Evolutionary conservation across 257 asterid genomes (phyloP).

Genomic region (Nyctanthes arbortristis): DNA sequence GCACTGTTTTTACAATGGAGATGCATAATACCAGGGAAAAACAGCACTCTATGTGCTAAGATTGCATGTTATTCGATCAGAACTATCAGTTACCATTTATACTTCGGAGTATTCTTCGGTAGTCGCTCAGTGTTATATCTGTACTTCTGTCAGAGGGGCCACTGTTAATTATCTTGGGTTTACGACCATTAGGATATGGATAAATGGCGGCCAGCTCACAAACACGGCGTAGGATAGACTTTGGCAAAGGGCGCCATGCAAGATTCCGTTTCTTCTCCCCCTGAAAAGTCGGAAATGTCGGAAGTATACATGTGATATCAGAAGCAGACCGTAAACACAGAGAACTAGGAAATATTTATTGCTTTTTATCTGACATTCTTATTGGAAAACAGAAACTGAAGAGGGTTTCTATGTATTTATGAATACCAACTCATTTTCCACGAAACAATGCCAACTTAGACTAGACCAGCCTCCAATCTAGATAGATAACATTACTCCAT

Average conservation of each 20-base stretch:
- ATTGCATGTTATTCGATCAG: conserved; percentile 5
- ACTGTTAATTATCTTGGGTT: conserved; percentile 37
- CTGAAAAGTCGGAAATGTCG: conserved; percentile 38
- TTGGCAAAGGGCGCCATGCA: conserved; percentile 95
- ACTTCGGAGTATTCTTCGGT: conserved; percentile 52
- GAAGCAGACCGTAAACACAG: neutral
- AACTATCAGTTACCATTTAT: conserved; percentile 37
- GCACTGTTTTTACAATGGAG: conserved; percentile 12
- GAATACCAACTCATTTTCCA: no score
- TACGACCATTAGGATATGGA: conserved; percentile 79
- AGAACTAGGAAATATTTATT: no score
- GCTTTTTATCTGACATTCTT: no score
- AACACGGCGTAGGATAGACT: conserved; percentile 68
- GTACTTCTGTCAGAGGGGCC: conserved; percentile 49
- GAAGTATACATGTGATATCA: neutral
- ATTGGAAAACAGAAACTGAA: no score
- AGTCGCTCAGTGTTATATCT: conserved; percentile 54
- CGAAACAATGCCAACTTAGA: no score
- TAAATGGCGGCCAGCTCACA: conserved; percentile 66
- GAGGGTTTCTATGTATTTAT: no score
- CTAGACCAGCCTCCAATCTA: no score
- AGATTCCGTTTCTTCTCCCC: conserved; percentile 68
- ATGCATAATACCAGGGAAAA: conserved; percentile 2
- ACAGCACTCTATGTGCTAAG: neutral
- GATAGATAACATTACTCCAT: no score